Conservation (phyloP, 2,329 filamentous ascomycete species). For the Scytalidium lignicola region DNA sequence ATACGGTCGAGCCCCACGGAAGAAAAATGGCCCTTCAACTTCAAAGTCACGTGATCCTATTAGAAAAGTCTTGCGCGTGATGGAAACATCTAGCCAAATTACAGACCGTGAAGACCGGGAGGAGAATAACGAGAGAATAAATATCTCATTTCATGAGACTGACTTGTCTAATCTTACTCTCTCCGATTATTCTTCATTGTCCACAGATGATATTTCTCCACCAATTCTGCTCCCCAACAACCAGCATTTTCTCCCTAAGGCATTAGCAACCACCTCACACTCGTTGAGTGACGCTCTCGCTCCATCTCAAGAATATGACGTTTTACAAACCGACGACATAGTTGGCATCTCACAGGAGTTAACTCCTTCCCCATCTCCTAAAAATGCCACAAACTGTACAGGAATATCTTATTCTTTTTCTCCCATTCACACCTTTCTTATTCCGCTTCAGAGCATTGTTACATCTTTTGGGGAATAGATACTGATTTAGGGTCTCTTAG, state of each 20-base stretch:
- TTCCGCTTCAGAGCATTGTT: neutral
- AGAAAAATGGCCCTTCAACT: neutral
- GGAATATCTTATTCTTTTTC: neutral
- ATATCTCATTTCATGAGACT: no score
- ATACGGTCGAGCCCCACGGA: constrained; percentile 3
- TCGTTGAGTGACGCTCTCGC: neutral
- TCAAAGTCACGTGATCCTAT: neutral
- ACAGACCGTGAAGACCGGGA: no score
- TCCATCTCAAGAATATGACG: neutral
- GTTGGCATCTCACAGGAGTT: neutral
- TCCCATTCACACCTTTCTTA: constrained; percentile 2
- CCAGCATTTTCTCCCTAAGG: no score
- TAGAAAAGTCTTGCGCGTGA: no score
- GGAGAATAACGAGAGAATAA: no score
- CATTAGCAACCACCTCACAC: no score
- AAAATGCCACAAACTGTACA: neutral
- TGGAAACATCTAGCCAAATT: no score
- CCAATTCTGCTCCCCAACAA: no score
- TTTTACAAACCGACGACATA: neutral
- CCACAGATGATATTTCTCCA: no score
- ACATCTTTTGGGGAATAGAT: neutral
- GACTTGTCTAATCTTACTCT: no score
- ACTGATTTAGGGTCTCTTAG: neutral
- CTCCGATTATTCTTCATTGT: no score
- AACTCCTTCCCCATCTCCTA: neutral